Conservation (phyloP, 164 flowering plant species). For the Berberis vulgaris region DNA sequence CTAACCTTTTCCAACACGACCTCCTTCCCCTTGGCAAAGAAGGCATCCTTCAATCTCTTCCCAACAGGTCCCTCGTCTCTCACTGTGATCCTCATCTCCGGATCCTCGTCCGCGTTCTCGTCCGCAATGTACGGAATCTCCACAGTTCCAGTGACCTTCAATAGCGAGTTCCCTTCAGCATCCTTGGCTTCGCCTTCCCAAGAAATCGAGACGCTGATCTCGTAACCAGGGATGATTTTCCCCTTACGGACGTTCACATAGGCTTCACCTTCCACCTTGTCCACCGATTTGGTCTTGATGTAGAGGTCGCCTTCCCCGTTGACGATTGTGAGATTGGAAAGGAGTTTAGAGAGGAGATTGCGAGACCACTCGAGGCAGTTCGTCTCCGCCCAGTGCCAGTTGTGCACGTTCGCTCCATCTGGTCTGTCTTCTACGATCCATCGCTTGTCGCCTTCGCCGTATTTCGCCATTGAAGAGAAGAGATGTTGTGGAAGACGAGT, state of each 20-base stretch:
- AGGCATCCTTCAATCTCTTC: conserved; percentile 9
- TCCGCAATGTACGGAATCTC: conserved; percentile 90
- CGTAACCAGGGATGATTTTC: conserved; percentile 95
- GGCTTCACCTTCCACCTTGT: conserved; percentile 78
- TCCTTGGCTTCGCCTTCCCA: conserved; percentile 83
- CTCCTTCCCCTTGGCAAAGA: conserved; percentile 49
- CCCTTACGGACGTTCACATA: conserved; percentile 94
- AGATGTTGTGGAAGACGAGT: not conserved
- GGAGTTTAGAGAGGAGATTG: conserved; percentile 40
- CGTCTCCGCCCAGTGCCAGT: conserved; percentile 99
- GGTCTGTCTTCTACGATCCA: conserved; percentile 97
- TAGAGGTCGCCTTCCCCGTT: conserved; percentile 60
- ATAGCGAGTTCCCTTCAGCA: conserved; percentile 34
- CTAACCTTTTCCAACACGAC: conserved; percentile 67
- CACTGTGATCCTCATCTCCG: conserved; percentile 36
- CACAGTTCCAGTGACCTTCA: conserved; percentile 52
- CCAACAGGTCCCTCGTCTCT: conserved; percentile 75
- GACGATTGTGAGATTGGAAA: conserved; percentile 45
- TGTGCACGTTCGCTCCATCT: conserved; percentile 97
- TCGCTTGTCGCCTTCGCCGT: conserved; percentile 95
- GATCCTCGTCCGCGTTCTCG: conserved; percentile 83
- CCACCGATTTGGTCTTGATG: conserved; percentile 46
- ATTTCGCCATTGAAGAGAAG: conserved; percentile 57
- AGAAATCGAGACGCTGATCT: conserved; percentile 36
- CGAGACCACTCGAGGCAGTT: conserved; percentile 87